Percentiles rank a stretch among this genome's conserved stretches.
Conservation (phyloP, 345 rosid species). For the Euphorbia tirucalli region DNA sequence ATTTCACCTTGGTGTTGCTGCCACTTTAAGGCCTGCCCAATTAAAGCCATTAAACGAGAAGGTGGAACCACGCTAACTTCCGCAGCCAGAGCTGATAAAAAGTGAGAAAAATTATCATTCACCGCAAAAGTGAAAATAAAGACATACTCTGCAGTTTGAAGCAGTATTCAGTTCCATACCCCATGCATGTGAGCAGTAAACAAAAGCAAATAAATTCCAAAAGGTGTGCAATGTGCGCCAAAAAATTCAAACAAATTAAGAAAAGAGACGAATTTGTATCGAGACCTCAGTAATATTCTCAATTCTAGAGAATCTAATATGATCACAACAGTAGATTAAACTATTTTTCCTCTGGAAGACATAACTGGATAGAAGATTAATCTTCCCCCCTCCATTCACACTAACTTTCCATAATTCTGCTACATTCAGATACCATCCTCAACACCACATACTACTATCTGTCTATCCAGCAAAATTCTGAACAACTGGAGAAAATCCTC, state of each 20-base stretch:
- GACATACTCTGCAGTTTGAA: not conserved
- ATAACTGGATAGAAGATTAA: not conserved
- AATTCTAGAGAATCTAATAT: not conserved
- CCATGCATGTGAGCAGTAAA: not conserved
- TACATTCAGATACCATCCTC: not conserved
- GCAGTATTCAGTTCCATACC: not conserved
- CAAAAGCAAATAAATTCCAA: not conserved
- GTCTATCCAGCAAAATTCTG: too few relatives aligned
- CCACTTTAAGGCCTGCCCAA: slow-evolving; percentile 98
- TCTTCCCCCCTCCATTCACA: not conserved
- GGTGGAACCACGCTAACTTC: slow-evolving; percentile 98
- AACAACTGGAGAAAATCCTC: not conserved
- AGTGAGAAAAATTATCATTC: not conserved
- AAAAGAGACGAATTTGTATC: not conserved
- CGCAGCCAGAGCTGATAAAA: slow-evolving; percentile 63
- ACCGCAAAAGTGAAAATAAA: not conserved
- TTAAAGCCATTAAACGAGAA: slow-evolving; percentile 93
- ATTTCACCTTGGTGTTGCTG: slow-evolving; percentile 94
- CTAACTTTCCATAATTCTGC: not conserved
- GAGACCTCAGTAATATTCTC: not conserved
- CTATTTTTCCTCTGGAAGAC: not conserved
- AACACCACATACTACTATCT: not conserved
- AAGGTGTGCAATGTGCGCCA: not conserved
- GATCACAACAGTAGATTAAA: not conserved
- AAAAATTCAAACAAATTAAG: not conserved